These are phyloP conservation scores for Galeopsis tetrahit DNA, from an alignment of 257 asterid genomes.

Conservation along the genomic window DNA sequence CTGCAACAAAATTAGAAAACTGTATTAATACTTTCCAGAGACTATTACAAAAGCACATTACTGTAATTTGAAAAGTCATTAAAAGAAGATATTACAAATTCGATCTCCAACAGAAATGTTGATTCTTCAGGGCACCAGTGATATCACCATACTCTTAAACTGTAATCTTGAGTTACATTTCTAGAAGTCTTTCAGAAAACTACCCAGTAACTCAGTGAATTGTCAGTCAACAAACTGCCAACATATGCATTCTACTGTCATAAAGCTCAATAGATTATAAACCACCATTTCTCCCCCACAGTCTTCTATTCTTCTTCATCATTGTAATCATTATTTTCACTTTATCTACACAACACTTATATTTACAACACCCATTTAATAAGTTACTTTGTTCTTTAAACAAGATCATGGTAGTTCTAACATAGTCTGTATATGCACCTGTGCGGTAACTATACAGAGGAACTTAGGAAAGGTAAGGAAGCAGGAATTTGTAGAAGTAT, in stretches of 20 bases:
- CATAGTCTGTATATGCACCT: constrained; percentile 25
- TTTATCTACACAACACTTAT: constrained; percentile 3
- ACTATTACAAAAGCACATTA: not conserved
- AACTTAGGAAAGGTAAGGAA: not conserved
- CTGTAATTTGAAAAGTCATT: constrained; percentile 7
- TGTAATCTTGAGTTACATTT: constrained; percentile 8
- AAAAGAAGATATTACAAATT: constrained; percentile 24
- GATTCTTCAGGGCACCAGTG: not conserved
- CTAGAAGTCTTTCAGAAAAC: constrained; percentile 4
- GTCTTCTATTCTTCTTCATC: constrained; percentile 8
- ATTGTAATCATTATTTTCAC: not conserved
- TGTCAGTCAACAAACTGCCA: constrained; percentile 24
- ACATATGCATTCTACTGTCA: constrained; percentile 11
- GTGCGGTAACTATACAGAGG: constrained; percentile 11
- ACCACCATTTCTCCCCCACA: not conserved
- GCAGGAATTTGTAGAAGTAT: not conserved
- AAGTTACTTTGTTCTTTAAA: constrained; percentile 4
- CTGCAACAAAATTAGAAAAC: constrained; percentile 56
- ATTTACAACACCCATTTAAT: not conserved
- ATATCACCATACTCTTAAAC: constrained; percentile 3
- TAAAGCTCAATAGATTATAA: not conserved
- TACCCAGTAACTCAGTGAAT: constrained; percentile 6
- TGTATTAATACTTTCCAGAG: constrained; percentile 28
- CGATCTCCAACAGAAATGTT: constrained; percentile 11
- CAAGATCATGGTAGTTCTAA: constrained; percentile 10